Conservation (phyloP, 192 early-diverging fungal species). For the Podila verticillata region DNA sequence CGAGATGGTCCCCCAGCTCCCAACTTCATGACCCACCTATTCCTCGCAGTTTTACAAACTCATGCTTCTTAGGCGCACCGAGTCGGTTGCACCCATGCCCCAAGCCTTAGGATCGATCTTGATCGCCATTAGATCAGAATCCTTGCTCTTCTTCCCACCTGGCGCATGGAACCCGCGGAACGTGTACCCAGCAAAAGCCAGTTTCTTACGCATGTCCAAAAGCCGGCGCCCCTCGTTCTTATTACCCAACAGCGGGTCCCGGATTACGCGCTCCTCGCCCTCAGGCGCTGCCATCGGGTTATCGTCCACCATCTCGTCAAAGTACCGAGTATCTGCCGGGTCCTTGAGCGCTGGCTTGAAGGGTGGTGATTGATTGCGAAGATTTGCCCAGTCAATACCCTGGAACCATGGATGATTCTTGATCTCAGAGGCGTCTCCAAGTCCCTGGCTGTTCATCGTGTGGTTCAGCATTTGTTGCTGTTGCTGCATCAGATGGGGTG, state of each 20-base stretch:
- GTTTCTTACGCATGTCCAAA: constrained; percentile 68
- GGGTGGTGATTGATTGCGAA: constrained; percentile 69
- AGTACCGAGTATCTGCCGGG: constrained; percentile 91
- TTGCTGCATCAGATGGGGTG: constrained; percentile 50
- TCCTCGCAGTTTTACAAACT: constrained; percentile 16
- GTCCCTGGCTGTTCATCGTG: constrained; percentile 39
- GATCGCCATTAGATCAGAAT: constrained; percentile 28
- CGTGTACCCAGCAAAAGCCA: constrained; percentile 71
- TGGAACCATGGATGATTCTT: constrained; percentile 81
- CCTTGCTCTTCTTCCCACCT: constrained; percentile 51
- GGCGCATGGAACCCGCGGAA: constrained; percentile 58
- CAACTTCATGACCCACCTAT: no score
- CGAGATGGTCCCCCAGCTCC: no score
- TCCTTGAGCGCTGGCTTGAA: constrained; percentile 85
- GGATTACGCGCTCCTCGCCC: constrained; percentile 53
- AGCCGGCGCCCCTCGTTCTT: constrained; percentile 59
- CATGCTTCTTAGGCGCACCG: constrained; percentile 48
- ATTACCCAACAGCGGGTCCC: constrained; percentile 52
- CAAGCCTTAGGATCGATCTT: constrained; percentile 36
- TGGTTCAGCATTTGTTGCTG: constrained; percentile 33
- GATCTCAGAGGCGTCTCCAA: constrained; percentile 76
- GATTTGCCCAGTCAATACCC: constrained; percentile 74
- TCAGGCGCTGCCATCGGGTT: constrained; percentile 56
- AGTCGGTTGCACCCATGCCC: constrained; percentile 50
- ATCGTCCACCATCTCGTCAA: constrained; percentile 72